phyloP scores from a whole-genome alignment of 768 basidiomycete genomes.

The Fomitopsis pulvina region DNA sequence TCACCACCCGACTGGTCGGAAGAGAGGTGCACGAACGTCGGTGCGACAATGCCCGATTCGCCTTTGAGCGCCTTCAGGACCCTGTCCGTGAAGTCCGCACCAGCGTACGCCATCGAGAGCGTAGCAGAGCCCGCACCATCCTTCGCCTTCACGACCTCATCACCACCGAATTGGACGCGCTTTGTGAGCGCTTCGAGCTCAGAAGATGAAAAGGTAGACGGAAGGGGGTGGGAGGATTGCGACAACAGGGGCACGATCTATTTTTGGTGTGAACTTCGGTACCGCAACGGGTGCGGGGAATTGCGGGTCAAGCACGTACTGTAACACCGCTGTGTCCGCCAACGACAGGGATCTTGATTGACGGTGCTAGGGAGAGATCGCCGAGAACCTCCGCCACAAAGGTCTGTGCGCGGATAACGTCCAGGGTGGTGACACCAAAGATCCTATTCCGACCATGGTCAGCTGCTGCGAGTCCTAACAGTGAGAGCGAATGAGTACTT shows the following conservation, averaged over 20 bases:
- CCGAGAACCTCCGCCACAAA: conserved; percentile 81
- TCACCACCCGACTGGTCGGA: conserved; percentile 67
- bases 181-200: conserved; percentile 59
- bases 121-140: conserved; percentile 90
- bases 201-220: conserved; percentile 41
- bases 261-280: neutral
- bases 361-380: conserved; percentile 51
- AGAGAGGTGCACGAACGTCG: conserved; percentile 75
- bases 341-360: conserved; percentile 80
- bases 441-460: conserved; percentile 42
- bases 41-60: conserved; percentile 80
- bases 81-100: conserved; percentile 81
- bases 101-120: conserved; percentile 95
- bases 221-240: conserved; percentile 77
- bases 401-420: conserved; percentile 96
- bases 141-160: conserved; percentile 98
- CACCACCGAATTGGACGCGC: conserved; percentile 93
- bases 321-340: conserved; percentile 95
- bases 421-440: conserved; percentile 97
- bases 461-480: conserved; percentile 1
- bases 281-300: neutral
- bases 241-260: conserved; percentile 93
- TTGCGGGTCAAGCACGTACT: conserved; percentile 36
- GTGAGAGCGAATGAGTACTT: conserved; percentile 15
- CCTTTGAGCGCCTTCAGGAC: conserved; percentile 81